phyloP scores from a whole-genome alignment of 345 rosid species.

The Camelina sativa region DNA sequence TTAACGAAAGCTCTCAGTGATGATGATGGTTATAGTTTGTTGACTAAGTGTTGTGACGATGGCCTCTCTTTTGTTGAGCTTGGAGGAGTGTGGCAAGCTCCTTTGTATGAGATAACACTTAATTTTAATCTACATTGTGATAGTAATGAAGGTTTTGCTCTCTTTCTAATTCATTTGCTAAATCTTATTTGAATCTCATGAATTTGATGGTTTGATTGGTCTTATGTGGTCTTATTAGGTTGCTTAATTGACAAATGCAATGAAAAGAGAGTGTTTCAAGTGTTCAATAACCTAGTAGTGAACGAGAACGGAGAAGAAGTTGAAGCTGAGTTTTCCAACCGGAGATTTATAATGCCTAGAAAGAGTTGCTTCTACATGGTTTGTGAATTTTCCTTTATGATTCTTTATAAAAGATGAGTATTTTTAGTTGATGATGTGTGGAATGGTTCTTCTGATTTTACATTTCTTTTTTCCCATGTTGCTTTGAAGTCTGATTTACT shows the following conservation, averaged over 20 bases:
- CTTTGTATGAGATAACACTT: constrained; percentile 67
- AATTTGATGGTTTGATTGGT: constrained; percentile 8
- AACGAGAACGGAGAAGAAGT: constrained; percentile 62
- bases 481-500: constrained; percentile 75
- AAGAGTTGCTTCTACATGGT: constrained; percentile 91
- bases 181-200: not conserved
- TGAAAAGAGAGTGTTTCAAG: constrained; percentile 52
- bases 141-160: constrained; percentile 45
- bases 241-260: constrained; percentile 9
- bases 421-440: constrained; percentile 20
- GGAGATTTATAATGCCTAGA: constrained; percentile 59
- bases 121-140: constrained; percentile 36
- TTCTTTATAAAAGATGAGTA: not conserved
- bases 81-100: constrained; percentile 81
- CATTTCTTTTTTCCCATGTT: constrained; percentile 31
- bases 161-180: not conserved
- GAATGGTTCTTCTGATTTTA: constrained; percentile 16
- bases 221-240: constrained; percentile 41
- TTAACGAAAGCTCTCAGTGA: constrained; percentile 47
- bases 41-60: constrained; percentile 24
- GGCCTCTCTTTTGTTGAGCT: constrained; percentile 65
- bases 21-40: constrained; percentile 33
- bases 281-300: constrained; percentile 60
- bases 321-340: constrained; percentile 64
- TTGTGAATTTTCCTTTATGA: constrained; percentile 12